Evolutionary conservation across 371 early-diverging fungal species (phyloP).

Genomic region (Apophysomyces elegans): DNA sequence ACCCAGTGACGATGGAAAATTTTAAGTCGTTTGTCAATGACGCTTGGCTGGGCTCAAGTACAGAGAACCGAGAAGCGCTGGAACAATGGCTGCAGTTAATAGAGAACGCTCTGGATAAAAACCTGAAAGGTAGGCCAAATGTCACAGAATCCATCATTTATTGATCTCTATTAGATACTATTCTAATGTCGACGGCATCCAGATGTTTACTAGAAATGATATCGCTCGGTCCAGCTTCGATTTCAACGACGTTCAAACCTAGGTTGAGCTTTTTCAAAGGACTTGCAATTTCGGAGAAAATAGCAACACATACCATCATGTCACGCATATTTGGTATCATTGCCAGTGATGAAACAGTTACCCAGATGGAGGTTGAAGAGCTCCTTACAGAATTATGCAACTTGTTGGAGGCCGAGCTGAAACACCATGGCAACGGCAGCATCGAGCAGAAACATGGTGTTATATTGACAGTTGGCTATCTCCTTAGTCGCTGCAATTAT

Average conservation of each 20-base stretch:
- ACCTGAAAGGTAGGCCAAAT: conserved; percentile 36
- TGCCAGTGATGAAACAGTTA: conserved; percentile 54
- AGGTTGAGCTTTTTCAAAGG: conserved; percentile 67
- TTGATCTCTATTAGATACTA: conserved; percentile 44
- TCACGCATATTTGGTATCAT: conserved; percentile 80
- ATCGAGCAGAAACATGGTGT: conserved; percentile 71
- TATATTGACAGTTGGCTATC: conserved; percentile 69
- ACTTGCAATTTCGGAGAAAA: conserved; percentile 62
- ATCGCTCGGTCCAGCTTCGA: conserved; percentile 69
- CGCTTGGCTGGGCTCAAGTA: conserved; percentile 46
- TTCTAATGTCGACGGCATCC: conserved; percentile 67
- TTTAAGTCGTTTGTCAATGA: conserved; percentile 38
- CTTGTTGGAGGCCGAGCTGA: conserved; percentile 35
- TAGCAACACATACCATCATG: conserved; percentile 67
- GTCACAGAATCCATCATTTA: neutral
- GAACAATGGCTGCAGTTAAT: conserved; percentile 58
- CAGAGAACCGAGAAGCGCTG: conserved; percentile 43
- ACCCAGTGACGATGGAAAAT: conserved; percentile 47
- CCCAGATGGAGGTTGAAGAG: conserved; percentile 42
- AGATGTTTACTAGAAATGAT: conserved; percentile 76
- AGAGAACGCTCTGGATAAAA: conserved; percentile 52
- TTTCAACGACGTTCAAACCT: conserved; percentile 61
- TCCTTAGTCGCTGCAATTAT: conserved; percentile 67
- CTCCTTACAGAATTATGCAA: conserved; percentile 49
- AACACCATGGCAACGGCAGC: conserved; percentile 29